phyloP scores from a whole-genome alignment of 257 asterid genomes.

The Nicotiana benthamiana region DNA sequence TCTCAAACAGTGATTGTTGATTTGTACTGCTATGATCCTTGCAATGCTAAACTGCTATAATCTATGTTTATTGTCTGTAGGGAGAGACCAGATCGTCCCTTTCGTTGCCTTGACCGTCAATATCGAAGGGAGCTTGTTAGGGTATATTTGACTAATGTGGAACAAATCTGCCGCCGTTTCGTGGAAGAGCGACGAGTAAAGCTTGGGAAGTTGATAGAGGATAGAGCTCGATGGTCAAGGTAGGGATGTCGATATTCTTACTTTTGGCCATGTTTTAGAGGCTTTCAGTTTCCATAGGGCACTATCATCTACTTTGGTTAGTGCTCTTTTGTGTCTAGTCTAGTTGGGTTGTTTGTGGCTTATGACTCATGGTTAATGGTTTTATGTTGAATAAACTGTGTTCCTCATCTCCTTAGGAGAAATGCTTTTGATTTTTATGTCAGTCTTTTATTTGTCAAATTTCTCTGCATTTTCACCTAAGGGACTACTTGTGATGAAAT shows the following conservation, averaged over 20 bases:
- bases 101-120: constrained; percentile 69
- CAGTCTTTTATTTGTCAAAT: background rate
- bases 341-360: background rate
- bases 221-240: constrained; percentile 35
- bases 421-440: background rate
- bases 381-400: background rate
- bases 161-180: constrained; percentile 26
- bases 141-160: constrained; percentile 31
- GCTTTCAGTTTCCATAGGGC: background rate
- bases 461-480: background rate
- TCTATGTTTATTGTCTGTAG: constrained; percentile 25
- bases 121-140: constrained; percentile 72
- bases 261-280: background rate
- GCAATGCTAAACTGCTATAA: background rate
- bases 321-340: constrained; percentile 1
- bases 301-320: background rate
- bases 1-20: background rate
- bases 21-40: background rate
- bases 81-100: constrained; percentile 65
- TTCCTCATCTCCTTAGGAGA: background rate
- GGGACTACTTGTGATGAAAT: constrained; percentile 5
- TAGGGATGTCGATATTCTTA: constrained; percentile 1
- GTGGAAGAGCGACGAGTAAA: constrained; percentile 24
- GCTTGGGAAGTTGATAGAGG: constrained; percentile 30
- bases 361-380: background rate